phyloP scores from a whole-genome alignment of 257 asterid genomes.

The Rehmannia glutinosa region DNA sequence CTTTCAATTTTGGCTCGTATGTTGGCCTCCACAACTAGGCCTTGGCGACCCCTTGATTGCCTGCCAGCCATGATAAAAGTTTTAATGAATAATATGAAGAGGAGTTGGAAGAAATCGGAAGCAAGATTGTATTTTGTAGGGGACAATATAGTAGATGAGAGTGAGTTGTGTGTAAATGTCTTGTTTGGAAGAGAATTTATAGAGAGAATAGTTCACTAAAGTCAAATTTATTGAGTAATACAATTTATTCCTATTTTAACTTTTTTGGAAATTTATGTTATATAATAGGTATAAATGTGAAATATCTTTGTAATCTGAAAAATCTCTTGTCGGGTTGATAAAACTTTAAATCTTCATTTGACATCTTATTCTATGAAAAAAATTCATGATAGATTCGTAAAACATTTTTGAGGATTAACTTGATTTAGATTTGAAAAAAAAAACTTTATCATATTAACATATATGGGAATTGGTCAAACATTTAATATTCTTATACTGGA shows the following conservation, averaged over 20 bases:
- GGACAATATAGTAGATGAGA: neutral
- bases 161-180: neutral
- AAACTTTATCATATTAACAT: neutral
- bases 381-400: neutral
- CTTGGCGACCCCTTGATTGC: conserved; percentile 28
- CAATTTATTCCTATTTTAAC: neutral
- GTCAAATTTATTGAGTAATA: neutral
- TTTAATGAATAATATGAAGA: too few relatives aligned
- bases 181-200: neutral
- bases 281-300: neutral
- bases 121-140: neutral
- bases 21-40: conserved; percentile 3
- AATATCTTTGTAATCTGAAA: neutral
- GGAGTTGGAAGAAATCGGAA: too few relatives aligned
- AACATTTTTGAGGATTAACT: neutral
- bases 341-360: neutral
- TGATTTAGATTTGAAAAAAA: neutral
- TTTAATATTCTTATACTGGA: neutral
- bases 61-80: too few relatives aligned
- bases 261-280: too few relatives aligned
- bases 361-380: neutral
- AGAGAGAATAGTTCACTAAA: neutral
- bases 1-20: neutral
- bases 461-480: neutral
- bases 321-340: neutral